Evolutionary conservation across 78 protist species (phyloP).

Genomic region (Salpingoeca rosetta): DNA sequence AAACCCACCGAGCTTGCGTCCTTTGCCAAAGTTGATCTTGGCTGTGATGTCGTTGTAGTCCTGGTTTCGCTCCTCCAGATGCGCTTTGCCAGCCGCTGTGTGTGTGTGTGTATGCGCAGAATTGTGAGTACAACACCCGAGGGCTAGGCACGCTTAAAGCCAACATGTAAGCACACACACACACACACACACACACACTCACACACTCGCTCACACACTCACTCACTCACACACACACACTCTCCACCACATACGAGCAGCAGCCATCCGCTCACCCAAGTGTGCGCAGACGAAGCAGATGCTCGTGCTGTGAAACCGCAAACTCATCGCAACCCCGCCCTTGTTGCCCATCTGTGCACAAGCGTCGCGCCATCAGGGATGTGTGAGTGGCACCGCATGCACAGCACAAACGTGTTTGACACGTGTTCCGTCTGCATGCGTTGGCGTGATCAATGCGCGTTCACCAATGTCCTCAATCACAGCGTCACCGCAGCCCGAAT

Average conservation of each 20-base stretch:
- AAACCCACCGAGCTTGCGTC: too few species aligned
- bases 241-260: too few species aligned
- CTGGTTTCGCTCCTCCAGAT: slow-evolving; percentile 59
- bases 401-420: neutral
- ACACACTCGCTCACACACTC: too few species aligned
- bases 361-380: neutral
- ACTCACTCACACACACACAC: too few species aligned
- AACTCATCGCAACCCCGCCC: slow-evolving; percentile 34
- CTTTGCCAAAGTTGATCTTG: slow-evolving; percentile 12
- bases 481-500: too few species aligned
- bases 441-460: neutral
- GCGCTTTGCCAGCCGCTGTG: slow-evolving; percentile 87
- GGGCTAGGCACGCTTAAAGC: too few species aligned
- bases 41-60: slow-evolving; percentile 58
- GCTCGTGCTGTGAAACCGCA: neutral
- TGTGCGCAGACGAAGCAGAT: slow-evolving; percentile 57
- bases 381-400: neutral
- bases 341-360: slow-evolving; percentile 24
- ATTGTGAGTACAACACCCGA: too few species aligned
- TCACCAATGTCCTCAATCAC: too few species aligned
- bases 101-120: too few species aligned
- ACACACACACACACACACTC: too few species aligned
- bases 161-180: too few species aligned
- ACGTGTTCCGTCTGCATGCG: neutral
- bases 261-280: too few species aligned